Percentiles rank a stretch among this genome's conserved stretches.
Evolutionary conservation across 2,329 filamentous ascomycete species (phyloP).

Genomic region (Arthroderma sp.): DNA sequence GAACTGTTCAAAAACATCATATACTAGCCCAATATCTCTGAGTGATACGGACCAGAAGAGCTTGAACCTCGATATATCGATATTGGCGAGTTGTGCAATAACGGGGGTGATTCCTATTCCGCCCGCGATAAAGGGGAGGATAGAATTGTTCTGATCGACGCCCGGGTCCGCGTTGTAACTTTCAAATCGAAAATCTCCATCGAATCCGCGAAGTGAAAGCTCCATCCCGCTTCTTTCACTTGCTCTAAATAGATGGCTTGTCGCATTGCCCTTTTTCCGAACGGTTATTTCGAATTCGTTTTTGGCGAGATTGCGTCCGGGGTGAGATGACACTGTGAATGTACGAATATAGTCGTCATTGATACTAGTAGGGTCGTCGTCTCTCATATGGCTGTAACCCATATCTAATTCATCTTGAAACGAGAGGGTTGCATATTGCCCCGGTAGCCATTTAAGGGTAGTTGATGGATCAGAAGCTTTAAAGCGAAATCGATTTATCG

Average conservation of each 20-base stretch:
- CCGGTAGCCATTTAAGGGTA: constrained; percentile 47
- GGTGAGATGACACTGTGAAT: constrained; percentile 62
- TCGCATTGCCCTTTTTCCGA: constrained; percentile 57
- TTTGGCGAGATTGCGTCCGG: constrained; percentile 27
- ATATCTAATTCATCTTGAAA: constrained; percentile 56
- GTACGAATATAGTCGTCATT: constrained; percentile 79
- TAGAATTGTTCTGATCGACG: constrained; percentile 15
- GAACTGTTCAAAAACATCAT: constrained; percentile 45
- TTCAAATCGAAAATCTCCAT: constrained; percentile 48
- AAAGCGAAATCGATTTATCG: constrained; percentile 55
- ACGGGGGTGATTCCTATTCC: constrained; percentile 77
- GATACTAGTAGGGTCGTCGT: constrained; percentile 63
- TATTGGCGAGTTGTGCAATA: constrained; percentile 51
- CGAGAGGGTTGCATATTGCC: constrained; percentile 67
- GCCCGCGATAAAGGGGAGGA: constrained; percentile 56
- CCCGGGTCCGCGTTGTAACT: not conserved
- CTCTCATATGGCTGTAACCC: constrained; percentile 73
- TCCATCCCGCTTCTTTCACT: constrained; percentile 45
- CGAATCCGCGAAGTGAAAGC: constrained; percentile 59
- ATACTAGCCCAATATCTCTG: constrained; percentile 51
- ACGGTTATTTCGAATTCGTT: constrained; percentile 60
- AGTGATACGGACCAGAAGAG: constrained; percentile 57
- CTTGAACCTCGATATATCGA: constrained; percentile 39
- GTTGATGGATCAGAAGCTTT: constrained; percentile 30
- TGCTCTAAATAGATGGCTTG: constrained; percentile 50